phyloP scores from a whole-genome alignment of 164 flowering plant genomes.

The Piper longum region DNA sequence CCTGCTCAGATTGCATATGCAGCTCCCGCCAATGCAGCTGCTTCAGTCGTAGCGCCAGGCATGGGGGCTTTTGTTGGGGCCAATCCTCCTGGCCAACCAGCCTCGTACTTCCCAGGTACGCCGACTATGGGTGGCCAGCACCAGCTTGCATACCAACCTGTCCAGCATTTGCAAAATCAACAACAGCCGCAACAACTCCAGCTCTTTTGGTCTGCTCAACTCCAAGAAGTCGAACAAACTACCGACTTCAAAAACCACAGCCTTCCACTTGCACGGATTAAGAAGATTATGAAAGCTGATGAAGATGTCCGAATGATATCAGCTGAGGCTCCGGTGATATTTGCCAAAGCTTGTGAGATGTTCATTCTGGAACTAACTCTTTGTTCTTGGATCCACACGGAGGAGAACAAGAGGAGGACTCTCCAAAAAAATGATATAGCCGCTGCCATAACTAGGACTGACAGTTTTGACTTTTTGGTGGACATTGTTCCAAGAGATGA shows the following conservation, averaged over 20 bases:
- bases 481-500: conserved; percentile 6
- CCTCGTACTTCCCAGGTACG: conserved; percentile 4
- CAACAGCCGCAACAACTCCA: conserved; percentile 14
- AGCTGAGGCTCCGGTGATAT: conserved; percentile 13
- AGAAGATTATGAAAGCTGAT: no score
- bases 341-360: conserved; percentile 1
- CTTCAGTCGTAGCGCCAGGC: conserved; percentile 7
- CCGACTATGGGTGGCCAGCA: conserved; percentile 29
- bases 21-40: conserved; percentile 7
- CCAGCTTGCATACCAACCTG: conserved; percentile 12
- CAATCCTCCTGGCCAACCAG: conserved; percentile 2
- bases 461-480: no score
- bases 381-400: no score
- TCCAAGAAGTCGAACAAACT: conserved; percentile 11
- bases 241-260: no score
- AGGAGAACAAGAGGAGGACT: conserved; percentile 2
- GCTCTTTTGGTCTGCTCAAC: conserved; percentile 11
- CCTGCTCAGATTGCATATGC: conserved; percentile 11
- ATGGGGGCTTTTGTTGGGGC: conserved; percentile 2
- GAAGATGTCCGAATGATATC: conserved; percentile 2
- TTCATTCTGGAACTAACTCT: no score
- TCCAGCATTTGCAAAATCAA: conserved; percentile 11
- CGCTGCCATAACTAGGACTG: conserved; percentile 11
- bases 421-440: conserved; percentile 14
- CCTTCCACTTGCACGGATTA: no score